Percentiles rank a stretch among this genome's conserved stretches.
Conservation (phyloP, 176 grass and related monocot species). For the Aechmea fasciata region DNA sequence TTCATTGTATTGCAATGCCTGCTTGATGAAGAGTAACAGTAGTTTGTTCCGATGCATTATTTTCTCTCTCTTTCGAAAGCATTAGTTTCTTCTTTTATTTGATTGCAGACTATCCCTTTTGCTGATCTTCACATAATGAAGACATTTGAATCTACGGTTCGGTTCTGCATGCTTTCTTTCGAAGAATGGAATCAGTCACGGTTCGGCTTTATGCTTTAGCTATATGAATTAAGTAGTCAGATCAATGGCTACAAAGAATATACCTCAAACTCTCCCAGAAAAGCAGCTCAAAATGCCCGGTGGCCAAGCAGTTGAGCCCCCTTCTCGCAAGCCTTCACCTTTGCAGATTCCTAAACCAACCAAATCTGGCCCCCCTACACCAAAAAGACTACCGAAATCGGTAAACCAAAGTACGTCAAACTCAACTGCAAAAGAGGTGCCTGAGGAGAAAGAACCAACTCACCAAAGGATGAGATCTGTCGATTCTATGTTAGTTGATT, state of each 20-base stretch:
- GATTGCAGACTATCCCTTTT: neutral
- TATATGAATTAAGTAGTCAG: neutral
- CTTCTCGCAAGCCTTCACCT: slow-evolving; percentile 20
- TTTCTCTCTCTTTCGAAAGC: too few species aligned
- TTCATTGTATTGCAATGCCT: too few species aligned
- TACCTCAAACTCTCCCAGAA: slow-evolving; percentile 17
- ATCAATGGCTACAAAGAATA: slow-evolving; percentile 38
- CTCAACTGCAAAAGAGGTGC: neutral
- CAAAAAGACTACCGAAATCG: neutral
- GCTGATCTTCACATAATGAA: neutral
- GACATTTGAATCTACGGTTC: neutral
- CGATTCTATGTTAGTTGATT: slow-evolving; percentile 8
- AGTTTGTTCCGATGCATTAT: too few species aligned
- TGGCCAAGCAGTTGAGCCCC: slow-evolving; percentile 9
- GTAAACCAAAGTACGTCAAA: neutral
- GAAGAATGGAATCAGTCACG: neutral
- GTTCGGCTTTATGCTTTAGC: neutral
- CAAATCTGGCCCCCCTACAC: slow-evolving; percentile 11
- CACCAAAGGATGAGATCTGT: slow-evolving; percentile 3
- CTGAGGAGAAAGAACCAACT: slow-evolving; percentile 24
- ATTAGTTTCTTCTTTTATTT: neutral
- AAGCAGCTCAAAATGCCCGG: slow-evolving; percentile 12
- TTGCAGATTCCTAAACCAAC: slow-evolving; percentile 21
- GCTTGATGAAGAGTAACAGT: too few species aligned
- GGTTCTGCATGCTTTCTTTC: neutral